Base-by-base conservation (phyloP, 192 early-diverging fungal genomes). In the Coemansia sp. region DNA sequence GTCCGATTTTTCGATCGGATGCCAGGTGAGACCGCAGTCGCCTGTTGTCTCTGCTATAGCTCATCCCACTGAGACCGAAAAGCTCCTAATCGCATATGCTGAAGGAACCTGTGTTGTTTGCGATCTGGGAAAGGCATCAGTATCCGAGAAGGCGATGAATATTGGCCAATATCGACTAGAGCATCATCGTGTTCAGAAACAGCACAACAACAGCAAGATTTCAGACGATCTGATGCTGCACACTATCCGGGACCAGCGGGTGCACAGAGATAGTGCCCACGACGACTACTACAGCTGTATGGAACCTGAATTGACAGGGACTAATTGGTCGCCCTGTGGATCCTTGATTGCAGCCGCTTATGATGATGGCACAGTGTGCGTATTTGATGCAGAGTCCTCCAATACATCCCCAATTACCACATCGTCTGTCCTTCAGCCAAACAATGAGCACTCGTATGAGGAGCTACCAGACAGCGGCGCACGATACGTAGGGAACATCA, bases 251-350 rank as follows among this genome's bases (percentile, higher is more conserved):
- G 41, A 45, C 15, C 53, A 48, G 40, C 38, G 2, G 20, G 7
- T 19, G 20, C 22, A 25, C 14, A 41, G 29, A 22, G 33, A 44
- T 33, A 50, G 52, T n/a, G 19, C 41, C 2, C 10, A 41, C n/a
- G 20, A 22, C 53, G 20, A 22, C 53, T 40, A 52, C 28, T 10
- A 19, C 31, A 25, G n/a, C 22, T n/a, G n/a, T n/a, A 30, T 55
- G 3, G 73, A 20, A 5, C 56, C 61, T 6, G 44, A 33, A 47
- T 28, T 79, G 48, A 29, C 57, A 15, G 25, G 61, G 41, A 71
- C 76, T n/a, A 52, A 60, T 10, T 81, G 78, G 78, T 74, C 78
- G 54, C 72, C 75, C 4, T 30, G 48, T 4, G 75, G 75, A 4
- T 61, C 66, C 8, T 48, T 41, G 29, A 25, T 79, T 31, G 76